phyloP scores from a whole-genome alignment of 352 stramenopile species.

The Phytophthora palmivora region DNA sequence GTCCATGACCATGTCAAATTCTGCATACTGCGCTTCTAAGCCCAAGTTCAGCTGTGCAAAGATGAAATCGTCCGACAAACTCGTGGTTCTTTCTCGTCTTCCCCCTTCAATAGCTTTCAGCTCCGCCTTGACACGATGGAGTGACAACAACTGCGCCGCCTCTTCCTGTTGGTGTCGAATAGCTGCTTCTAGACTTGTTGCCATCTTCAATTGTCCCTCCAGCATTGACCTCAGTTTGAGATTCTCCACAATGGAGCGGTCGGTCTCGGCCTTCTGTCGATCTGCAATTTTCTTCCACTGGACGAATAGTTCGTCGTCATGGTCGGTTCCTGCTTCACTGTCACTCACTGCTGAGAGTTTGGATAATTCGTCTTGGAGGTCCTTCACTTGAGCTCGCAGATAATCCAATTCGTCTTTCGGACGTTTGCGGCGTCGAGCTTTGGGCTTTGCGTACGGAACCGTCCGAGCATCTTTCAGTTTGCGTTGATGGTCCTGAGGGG shows the following conservation, averaged over 20 bases:
- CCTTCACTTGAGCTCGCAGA: slow-evolving; percentile 26
- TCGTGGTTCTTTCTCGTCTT: slow-evolving; percentile 8
- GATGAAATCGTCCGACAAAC: slow-evolving; percentile 29
- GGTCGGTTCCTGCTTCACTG: neutral
- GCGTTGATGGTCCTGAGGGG: slow-evolving; percentile 10
- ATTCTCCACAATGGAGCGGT: slow-evolving; percentile 33
- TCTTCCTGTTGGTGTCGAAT: slow-evolving; percentile 35
- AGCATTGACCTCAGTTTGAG: slow-evolving; percentile 38
- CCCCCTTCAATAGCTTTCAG: slow-evolving; percentile 6
- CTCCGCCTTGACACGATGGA: slow-evolving; percentile 10
- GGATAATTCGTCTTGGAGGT: slow-evolving; percentile 33
- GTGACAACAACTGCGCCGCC: slow-evolving; percentile 16
- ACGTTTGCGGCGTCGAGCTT: slow-evolving; percentile 30
- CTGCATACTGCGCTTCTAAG: slow-evolving; percentile 29
- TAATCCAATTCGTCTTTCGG: slow-evolving; percentile 49
- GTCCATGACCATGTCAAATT: slow-evolving; percentile 25
- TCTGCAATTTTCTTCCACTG: slow-evolving; percentile 34
- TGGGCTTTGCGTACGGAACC: slow-evolving; percentile 18
- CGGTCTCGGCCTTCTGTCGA: slow-evolving; percentile 28
- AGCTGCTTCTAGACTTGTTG: slow-evolving; percentile 32
- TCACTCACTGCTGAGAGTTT: slow-evolving; percentile 19
- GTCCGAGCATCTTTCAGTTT: slow-evolving; percentile 18
- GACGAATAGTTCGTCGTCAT: slow-evolving; percentile 28
- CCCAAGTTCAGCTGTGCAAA: slow-evolving; percentile 26
- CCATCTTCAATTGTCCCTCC: slow-evolving; percentile 36